phyloP scores from a whole-genome alignment of 2,329 filamentous ascomycete genomes.

The Ceratocystiopsis minuta region DNA sequence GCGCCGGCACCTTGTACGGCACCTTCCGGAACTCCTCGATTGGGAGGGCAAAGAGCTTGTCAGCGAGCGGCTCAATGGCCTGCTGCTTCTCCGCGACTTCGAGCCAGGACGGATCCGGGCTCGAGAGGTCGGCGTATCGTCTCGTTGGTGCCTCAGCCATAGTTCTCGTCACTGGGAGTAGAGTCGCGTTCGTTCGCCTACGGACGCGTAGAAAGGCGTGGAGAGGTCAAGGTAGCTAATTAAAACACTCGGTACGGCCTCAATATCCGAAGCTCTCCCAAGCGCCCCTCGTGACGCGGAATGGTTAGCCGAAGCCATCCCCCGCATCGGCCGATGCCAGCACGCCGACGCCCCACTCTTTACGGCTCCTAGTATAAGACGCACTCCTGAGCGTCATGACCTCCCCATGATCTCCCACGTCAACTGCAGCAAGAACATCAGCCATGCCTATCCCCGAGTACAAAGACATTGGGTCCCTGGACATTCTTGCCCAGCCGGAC shows the following conservation, averaged over 20 bases:
- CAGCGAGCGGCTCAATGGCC: not conserved
- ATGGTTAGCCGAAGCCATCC: not conserved
- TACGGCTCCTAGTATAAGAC: no score
- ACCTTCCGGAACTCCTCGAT: constrained; percentile 4
- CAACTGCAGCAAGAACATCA: not conserved
- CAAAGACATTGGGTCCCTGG: not conserved
- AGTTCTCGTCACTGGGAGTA: not conserved
- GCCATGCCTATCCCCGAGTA: constrained; percentile 4
- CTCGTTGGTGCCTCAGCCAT: not conserved
- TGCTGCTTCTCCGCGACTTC: constrained; percentile 1
- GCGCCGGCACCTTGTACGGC: constrained; percentile 2
- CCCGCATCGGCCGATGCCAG: no score
- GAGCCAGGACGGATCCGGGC: constrained; percentile 2
- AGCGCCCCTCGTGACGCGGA: no score
- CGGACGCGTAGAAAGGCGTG: no score
- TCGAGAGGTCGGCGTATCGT: not conserved
- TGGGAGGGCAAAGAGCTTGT: constrained; percentile 1
- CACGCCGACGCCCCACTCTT: no score
- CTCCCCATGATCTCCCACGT: no score
- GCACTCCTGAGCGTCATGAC: no score
- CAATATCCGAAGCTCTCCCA: not conserved
- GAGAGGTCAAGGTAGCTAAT: not conserved
- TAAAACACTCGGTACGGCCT: not conserved
- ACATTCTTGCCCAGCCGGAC: constrained; percentile 5
- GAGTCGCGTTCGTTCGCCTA: no score